phyloP scores from a whole-genome alignment of 2,329 filamentous ascomycete genomes.

The Sporothrix curviconia region DNA sequence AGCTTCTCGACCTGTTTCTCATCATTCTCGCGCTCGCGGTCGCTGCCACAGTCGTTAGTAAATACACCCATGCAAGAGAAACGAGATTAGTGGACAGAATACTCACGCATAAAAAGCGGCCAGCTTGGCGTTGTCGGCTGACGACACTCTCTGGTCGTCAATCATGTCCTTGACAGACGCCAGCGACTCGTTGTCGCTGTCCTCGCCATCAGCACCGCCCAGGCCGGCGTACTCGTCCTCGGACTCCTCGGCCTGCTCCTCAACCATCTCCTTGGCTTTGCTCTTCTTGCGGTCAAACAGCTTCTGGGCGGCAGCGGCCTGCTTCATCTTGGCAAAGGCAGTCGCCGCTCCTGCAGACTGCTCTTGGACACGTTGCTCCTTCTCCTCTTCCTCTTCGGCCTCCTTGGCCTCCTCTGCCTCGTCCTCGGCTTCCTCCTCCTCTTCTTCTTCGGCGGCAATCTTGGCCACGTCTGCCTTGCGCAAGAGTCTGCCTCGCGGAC shows the following conservation, averaged over 20 bases:
- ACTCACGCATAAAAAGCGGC: constrained; percentile 86
- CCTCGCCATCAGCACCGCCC: constrained; percentile 83
- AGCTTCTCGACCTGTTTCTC: constrained; percentile 86
- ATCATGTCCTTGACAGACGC: constrained; percentile 78
- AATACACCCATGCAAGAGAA: no score
- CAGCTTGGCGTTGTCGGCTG: constrained; percentile 72
- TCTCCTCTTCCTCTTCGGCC: constrained; percentile 13
- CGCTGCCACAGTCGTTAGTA: no score
- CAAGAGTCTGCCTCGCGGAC: constrained; percentile 50
- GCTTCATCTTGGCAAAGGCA: constrained; percentile 30
- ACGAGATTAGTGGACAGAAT: no score
- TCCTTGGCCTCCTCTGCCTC: constrained; percentile 28
- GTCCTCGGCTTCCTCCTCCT: constrained; percentile 28
- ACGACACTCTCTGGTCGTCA: constrained; percentile 64
- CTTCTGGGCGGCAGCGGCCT: constrained; percentile 8
- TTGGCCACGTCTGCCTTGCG: constrained; percentile 36
- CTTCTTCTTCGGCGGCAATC: constrained; percentile 31
- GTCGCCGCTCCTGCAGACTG: constrained; percentile 27
- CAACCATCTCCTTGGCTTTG: constrained; percentile 76
- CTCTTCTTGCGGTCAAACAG: constrained; percentile 79
- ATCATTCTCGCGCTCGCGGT: constrained; percentile 71
- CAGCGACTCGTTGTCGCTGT: constrained; percentile 68
- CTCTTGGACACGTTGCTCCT: no score
- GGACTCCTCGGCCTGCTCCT: constrained; percentile 93
- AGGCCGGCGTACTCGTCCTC: constrained; percentile 97